Evolutionary conservation across 345 rosid genomes (phyloP).

Genomic region (Euclidium syriacum): DNA sequence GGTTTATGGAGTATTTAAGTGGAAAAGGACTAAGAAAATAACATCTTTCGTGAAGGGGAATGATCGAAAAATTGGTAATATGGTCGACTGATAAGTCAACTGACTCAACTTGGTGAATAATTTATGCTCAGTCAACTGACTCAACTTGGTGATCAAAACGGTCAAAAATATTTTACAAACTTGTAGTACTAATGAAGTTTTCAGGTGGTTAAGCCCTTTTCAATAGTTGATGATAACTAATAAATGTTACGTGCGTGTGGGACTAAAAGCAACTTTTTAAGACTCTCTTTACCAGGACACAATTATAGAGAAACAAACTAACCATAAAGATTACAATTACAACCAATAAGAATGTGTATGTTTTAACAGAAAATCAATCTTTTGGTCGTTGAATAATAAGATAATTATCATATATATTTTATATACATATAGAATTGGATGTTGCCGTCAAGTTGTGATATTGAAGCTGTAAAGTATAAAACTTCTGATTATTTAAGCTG

Average conservation of each 20-base stretch:
- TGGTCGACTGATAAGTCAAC: no score
- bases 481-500: slow-evolving; percentile 19
- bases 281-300: slow-evolving; percentile 18
- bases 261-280: slow-evolving; percentile 8
- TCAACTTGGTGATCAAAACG: no score
- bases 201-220: background rate
- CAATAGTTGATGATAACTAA: background rate
- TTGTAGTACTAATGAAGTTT: background rate
- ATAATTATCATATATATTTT: background rate
- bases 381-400: background rate
- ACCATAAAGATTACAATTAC: background rate
- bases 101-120: no score
- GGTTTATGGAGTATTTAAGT: no score
- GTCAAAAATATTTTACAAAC: background rate
- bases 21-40: no score
- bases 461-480: slow-evolving; percentile 17
- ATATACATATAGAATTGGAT: background rate
- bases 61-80: no score
- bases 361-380: background rate
- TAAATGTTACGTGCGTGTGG: slow-evolving; percentile 17
- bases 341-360: background rate
- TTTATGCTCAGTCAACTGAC: no score
- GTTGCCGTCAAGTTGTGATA: slow-evolving; percentile 15
- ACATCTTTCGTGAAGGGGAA: no score
- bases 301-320: slow-evolving; percentile 21